These are phyloP conservation scores for Castanopsis chinensis DNA, from an alignment of 306 rosid species.

Conservation along the genomic window DNA sequence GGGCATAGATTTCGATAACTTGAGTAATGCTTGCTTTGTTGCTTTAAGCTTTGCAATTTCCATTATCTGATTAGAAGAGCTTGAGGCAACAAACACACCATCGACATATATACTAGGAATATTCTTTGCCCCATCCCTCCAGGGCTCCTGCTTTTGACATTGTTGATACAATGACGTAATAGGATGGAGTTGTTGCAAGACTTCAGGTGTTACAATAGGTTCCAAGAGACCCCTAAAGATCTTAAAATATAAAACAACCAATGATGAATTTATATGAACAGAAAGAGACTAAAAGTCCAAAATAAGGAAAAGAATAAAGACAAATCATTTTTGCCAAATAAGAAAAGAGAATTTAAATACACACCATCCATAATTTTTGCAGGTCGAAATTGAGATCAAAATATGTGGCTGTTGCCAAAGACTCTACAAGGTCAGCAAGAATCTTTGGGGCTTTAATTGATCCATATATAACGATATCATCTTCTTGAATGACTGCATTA, in stretches of 20 bases:
- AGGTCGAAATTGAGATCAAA: constrained; percentile 48
- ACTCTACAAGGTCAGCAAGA: constrained; percentile 84
- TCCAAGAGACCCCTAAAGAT: constrained; percentile 57
- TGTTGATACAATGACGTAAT: constrained; percentile 52
- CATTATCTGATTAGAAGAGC: too few species aligned
- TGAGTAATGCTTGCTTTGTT: too few species aligned
- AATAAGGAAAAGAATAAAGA: constrained; percentile 1
- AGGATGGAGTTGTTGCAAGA: constrained; percentile 62
- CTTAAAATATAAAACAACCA: constrained; percentile 31
- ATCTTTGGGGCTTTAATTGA: constrained; percentile 68
- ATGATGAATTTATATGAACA: neutral
- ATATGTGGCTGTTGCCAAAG: constrained; percentile 65
- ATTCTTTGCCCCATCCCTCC: constrained; percentile 32
- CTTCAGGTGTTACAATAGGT: constrained; percentile 57
- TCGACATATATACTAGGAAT: constrained; percentile 51
- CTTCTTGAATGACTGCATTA: constrained; percentile 37
- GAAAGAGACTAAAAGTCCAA: neutral
- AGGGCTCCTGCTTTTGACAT: constrained; percentile 55
- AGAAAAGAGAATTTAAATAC: too few species aligned
- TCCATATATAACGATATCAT: constrained; percentile 33
- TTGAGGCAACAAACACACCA: constrained; percentile 1
- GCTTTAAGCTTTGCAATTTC: too few species aligned
- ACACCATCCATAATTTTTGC: too few species aligned
- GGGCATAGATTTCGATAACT: too few species aligned
- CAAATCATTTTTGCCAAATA: too few species aligned